Base-by-base conservation (phyloP, 2,329 filamentous ascomycete species). In the Lachnellula subtilissima region DNA sequence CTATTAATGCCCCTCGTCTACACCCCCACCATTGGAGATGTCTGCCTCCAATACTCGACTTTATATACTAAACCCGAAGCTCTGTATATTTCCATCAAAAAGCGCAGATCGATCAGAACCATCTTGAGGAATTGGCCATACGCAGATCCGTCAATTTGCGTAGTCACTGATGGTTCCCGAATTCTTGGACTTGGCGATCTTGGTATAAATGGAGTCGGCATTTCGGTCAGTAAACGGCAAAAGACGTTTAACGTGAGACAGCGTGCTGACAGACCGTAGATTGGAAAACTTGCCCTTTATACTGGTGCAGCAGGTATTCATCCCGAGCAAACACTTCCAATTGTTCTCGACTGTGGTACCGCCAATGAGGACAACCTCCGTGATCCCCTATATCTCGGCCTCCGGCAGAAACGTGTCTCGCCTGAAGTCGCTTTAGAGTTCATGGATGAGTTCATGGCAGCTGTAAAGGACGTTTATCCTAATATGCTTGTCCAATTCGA, bases 381-480 rank as follows among this genome's bases (percentile, higher is more conserved):
- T 67, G 85, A 87, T 65, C 84, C 84, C 47, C 79, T 97, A 37
- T 99, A 97, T 78, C 85, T 97, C 71, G 94, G 94, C 67, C 88
- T 92, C 67, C 86, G 91, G 68, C 83, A 88, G 66, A 89, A 88
- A 75, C 93, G 95, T 70, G 82, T 93, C 53, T 80, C 87, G 7
- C 76, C 87, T 19, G 81, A 87, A 52, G 86, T 93, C 67, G 91
- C 96, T 76, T 85, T 87, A 71, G 89, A 90, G 62, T 97, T 97
- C 75, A 84, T 97, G 78, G 94, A 97, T 70, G 94, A 97, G 78
- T 87, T 99, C 78, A 97, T 99, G 94, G 82, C 84, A 67, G 93
- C 94, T 55, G 82, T 90, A 59, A 88, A 87, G 55, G 91, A 96
- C 35, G 81, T 85, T 32, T 85, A 76, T 72, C 83, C 81, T 28